Base-by-base conservation (phyloP, 208 protist species). In the Tritrichomonas musculus region DNA sequence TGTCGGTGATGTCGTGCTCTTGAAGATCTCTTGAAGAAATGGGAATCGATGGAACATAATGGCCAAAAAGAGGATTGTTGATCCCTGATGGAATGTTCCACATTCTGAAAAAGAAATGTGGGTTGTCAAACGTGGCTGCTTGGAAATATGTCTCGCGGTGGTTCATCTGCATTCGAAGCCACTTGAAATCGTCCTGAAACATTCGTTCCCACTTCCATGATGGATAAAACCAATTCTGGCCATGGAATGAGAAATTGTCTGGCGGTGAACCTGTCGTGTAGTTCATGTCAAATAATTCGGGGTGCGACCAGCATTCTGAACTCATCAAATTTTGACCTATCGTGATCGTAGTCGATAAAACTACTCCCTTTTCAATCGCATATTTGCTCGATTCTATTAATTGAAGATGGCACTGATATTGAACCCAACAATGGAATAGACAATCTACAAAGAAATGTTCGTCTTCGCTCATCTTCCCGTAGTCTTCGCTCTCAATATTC, bases 231-330 rank as follows among this genome's bases (percentile, higher is more conserved):
- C 77, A 88, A 39, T 88, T 88, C n/a, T 88, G 77, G 20, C 77
- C 77, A 50, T 88, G 41, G 77, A 88, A 88, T 22, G 77, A 88
- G 47, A 88, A 88, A 55, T 57, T 88, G 30, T 88, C 77, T 20
- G 77, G 77, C 9, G 77, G 77, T 11, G 77, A 41, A 3, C 77
- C 77, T 39, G 57, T 88, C n/a, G 44, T 88, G 41, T 88, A 88
- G 14, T 20, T n/a, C 17, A 39, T 49, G 30, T 88, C 77, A 30
- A 88, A 88, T 0, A 53, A 33, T 2, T 88, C 47, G 0, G 41
- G 77, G 17, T 88, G 77, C 1, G 47, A 33, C 77, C 77, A 88
- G 17, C 27, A 39, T 27, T 88, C 77, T 0, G 77, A 8, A 9
- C 47, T 57, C 11, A 44, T 14, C 1, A 53, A 47, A 2, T 49